Percentiles rank a stretch among this genome's conserved stretches.
These are phyloP conservation scores for Ormosia emarginata DNA, from an alignment of 306 rosid genomes.

Conservation along the genomic window DNA sequence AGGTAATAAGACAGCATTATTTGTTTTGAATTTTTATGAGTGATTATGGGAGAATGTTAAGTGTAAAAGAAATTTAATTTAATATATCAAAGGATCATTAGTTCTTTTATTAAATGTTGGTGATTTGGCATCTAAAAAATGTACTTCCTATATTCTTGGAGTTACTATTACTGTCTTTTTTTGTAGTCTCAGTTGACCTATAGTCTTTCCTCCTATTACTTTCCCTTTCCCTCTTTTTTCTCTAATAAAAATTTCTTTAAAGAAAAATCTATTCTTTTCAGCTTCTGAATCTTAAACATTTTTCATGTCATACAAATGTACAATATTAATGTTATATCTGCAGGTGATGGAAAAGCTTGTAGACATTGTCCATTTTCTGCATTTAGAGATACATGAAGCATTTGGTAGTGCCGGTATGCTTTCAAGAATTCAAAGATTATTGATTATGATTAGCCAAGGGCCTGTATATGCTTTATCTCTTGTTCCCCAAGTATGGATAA, in stretches of 20 bases:
- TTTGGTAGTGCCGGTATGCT: conserved; percentile 85
- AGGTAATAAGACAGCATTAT: conserved; percentile 56
- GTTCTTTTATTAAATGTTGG: neutral
- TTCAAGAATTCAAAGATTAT: conserved; percentile 22
- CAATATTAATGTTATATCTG: conserved; percentile 33
- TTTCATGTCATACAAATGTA: neutral
- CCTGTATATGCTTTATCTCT: neutral
- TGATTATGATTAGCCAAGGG: conserved; percentile 17
- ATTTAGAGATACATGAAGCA: conserved; percentile 88
- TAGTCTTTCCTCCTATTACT: neutral
- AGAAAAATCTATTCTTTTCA: neutral
- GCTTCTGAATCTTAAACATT: conserved; percentile 5
- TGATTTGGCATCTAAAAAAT: conserved; percentile 6
- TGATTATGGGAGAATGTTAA: neutral
- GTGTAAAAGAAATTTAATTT: neutral
- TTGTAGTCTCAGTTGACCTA: neutral
- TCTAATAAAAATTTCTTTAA: neutral
- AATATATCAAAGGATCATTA: neutral
- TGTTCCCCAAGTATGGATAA: neutral
- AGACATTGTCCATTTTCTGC: conserved; percentile 77
- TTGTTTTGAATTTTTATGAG: conserved; percentile 13
- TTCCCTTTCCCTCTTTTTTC: neutral
- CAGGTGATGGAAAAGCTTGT: conserved; percentile 98
- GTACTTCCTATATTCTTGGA: conserved; percentile 1
- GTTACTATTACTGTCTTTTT: neutral